phyloP scores from a whole-genome alignment of 192 early-diverging fungal species.

The Podila epigama region DNA sequence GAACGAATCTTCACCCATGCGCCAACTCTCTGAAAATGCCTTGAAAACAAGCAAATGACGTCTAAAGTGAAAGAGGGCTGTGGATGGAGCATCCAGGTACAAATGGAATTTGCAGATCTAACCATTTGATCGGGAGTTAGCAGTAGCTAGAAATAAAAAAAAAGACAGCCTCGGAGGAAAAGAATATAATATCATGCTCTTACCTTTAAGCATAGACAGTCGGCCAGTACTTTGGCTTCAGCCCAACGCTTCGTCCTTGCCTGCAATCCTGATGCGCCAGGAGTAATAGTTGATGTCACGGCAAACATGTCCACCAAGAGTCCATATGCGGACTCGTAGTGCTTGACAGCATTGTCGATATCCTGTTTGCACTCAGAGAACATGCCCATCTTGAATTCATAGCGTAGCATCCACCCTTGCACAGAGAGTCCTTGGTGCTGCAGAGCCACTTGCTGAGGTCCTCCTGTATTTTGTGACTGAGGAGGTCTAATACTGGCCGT shows the following conservation, averaged over 20 bases:
- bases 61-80: constrained; percentile 75
- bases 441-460: constrained; percentile 5
- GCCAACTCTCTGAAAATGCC: constrained; percentile 62
- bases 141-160: not conserved
- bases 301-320: constrained; percentile 71
- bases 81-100: constrained; percentile 69
- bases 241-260: constrained; percentile 70
- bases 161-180: not conserved
- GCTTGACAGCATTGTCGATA: constrained; percentile 61
- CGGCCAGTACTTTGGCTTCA: constrained; percentile 75
- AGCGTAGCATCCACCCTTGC: constrained; percentile 80
- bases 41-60: constrained; percentile 71
- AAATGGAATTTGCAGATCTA: constrained; percentile 83
- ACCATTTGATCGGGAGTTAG: not conserved
- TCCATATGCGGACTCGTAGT: constrained; percentile 76
- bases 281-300: constrained; percentile 54
- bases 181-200: not conserved
- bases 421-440: constrained; percentile 52
- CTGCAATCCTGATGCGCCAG: constrained; percentile 51
- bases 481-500: constrained; percentile 30
- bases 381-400: constrained; percentile 79
- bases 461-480: constrained; percentile 20
- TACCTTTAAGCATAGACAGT: constrained; percentile 82
- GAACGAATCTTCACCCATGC: constrained; percentile 76
- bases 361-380: constrained; percentile 73